phyloP scores from a whole-genome alignment of 352 stramenopile species.

The Globisporangium spinosum region DNA sequence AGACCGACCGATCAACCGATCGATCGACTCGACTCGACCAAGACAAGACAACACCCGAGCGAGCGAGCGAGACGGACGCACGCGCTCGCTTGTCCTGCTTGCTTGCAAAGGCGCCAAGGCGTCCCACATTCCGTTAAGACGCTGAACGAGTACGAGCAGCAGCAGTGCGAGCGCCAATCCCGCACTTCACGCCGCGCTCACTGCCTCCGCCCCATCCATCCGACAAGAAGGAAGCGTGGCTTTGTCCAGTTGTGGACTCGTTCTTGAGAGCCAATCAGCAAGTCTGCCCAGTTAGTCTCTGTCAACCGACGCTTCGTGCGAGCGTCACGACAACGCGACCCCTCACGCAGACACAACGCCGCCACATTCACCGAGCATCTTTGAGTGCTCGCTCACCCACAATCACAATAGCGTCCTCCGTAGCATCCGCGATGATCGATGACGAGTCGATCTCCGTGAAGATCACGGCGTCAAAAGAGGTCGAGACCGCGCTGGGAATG shows the following conservation, averaged over 20 bases:
- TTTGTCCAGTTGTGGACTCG: conserved; percentile 2
- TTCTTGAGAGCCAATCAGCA: background rate
- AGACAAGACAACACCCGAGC: background rate
- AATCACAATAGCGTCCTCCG: background rate
- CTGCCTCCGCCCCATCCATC: background rate
- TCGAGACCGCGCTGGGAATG: conserved; percentile 22
- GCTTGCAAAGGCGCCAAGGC: background rate
- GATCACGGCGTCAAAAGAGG: conserved; percentile 58
- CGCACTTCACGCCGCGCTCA: background rate
- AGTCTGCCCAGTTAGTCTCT: background rate
- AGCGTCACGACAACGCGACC: conserved; percentile 10
- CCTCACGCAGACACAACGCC: background rate
- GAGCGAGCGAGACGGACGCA: background rate
- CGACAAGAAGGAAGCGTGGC: background rate
- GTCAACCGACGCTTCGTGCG: background rate
- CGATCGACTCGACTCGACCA: background rate
- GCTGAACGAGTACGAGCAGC: conserved; percentile 4
- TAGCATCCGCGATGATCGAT: conserved; percentile 39
- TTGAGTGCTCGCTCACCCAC: background rate
- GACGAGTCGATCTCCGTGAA: conserved; percentile 63
- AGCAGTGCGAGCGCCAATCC: background rate
- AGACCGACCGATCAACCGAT: background rate
- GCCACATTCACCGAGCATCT: background rate
- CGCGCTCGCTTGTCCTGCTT: background rate
- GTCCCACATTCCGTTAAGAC: conserved; percentile 10